Base-by-base conservation (phyloP, 192 early-diverging fungal species). In the Backusella macrospora region DNA sequence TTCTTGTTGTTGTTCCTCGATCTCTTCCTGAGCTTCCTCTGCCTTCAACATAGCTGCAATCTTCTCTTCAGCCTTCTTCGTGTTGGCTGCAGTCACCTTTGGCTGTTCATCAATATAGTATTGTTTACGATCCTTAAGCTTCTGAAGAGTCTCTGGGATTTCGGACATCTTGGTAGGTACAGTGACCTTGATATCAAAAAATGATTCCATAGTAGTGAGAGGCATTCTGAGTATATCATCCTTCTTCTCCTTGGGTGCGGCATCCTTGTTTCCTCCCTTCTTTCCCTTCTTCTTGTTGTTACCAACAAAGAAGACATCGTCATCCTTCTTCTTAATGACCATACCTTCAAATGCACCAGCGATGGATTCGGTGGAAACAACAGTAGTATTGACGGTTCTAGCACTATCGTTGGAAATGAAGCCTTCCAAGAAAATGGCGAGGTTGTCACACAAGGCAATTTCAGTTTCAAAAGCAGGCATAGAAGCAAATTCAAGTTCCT, bases 391-490 rank as follows among this genome's bases (percentile, higher is more conserved):
- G 37, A 78, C 68, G 40, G 75, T 65, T 43, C 29, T 67, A 71
- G 12, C 49, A 7, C 13, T 47, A 21, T 23, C 21, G 13, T 65
- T 65, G 15, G 67, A 34, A 8, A 68, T 68, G 40, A 82, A 81
- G 40, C 80, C 79, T 52, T 87, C 73, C 74, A 98, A 86, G 76
- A 92, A 93, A 38, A 84, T 82, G 73, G 96, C 90, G 63, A 98
- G 83, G 65, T 87, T 89, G 69, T 91, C 90, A 86, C 95, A 96
- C 62, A 84, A 87, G 79, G 84, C 76, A 75, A 98, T 96, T 80
- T 98, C 96, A 76, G 86, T 85, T 63, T 89, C 83, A 84, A 89
- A 98, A 6, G 96, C 96, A 39, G 95, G 94, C 37, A 94, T 82
- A 68, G 95, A 90, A 45, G 96, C 96, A 62, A 90, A 83, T 74